These are phyloP conservation scores for Coemansia sp. DNA, from an alignment of 192 early-diverging fungal species.

Conservation along the genomic window DNA sequence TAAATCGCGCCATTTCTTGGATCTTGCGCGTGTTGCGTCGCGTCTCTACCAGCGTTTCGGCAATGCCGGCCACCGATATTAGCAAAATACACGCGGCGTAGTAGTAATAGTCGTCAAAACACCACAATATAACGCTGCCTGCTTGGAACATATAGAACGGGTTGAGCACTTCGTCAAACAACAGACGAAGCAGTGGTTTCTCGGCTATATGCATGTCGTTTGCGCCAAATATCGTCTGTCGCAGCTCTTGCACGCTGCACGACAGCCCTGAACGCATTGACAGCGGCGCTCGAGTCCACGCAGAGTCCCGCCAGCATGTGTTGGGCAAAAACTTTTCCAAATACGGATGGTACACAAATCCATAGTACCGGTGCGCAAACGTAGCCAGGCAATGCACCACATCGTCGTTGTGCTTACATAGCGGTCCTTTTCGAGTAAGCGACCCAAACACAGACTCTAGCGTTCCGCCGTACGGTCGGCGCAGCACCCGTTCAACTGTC, in stretches of 20 bases:
- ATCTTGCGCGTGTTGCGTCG: conserved; percentile 67
- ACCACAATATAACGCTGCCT: conserved; percentile 77
- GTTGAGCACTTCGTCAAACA: conserved; percentile 74
- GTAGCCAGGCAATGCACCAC: conserved; percentile 32
- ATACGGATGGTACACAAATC: conserved; percentile 54
- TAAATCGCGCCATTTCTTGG: conserved; percentile 84
- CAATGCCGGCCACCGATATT: conserved; percentile 77
- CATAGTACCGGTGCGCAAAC: conserved; percentile 55
- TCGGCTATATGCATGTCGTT: conserved; percentile 75
- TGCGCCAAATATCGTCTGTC: conserved; percentile 66
- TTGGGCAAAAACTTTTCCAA: conserved; percentile 49
- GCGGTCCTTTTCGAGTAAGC: conserved; percentile 35
- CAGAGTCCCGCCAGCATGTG: conserved; percentile 51
- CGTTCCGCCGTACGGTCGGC: conserved; percentile 64
- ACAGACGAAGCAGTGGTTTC: conserved; percentile 59
- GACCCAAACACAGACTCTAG: conserved; percentile 67
- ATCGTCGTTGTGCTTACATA: conserved; percentile 37
- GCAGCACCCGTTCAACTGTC: conserved; percentile 55
- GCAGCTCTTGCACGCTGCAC: conserved; percentile 56
- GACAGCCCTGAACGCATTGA: conserved; percentile 56
- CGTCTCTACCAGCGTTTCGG: conserved; percentile 78
- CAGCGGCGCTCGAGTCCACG: conserved; percentile 41
- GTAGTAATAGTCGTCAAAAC: conserved; percentile 90
- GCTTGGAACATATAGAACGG: conserved; percentile 85
- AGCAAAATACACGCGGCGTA: conserved; percentile 91